These are phyloP conservation scores for Aspergillus quadrilineatus DNA, from an alignment of 2,329 filamentous ascomycete species.

Conservation along the genomic window DNA sequence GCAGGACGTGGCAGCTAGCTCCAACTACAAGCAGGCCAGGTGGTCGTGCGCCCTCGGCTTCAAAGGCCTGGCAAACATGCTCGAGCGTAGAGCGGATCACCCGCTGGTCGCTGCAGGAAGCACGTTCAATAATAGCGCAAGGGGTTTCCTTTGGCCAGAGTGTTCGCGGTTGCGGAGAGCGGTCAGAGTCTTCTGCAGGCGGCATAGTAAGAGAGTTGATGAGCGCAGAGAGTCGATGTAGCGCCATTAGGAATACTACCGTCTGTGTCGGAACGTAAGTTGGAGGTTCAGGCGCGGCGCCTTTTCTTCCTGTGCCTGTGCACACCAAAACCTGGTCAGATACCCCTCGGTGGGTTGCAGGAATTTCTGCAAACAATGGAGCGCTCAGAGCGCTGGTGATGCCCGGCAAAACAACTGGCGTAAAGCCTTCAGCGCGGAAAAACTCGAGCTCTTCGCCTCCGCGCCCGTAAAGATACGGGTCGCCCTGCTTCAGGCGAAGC, in stretches of 20 bases:
- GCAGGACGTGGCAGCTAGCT: conserved; percentile 74
- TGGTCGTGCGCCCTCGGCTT: conserved; percentile 83
- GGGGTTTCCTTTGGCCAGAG: conserved; percentile 75
- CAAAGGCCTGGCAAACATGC: conserved; percentile 76
- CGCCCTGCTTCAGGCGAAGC: conserved; percentile 89
- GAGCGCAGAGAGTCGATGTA: conserved; percentile 77
- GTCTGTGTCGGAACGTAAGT: conserved; percentile 74
- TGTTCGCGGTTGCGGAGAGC: conserved; percentile 24
- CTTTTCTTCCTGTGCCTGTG: conserved; percentile 91
- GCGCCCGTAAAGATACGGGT: conserved; percentile 93
- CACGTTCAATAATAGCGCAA: conserved; percentile 89
- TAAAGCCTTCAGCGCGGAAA: conserved; percentile 71
- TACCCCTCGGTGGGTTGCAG: conserved; percentile 82
- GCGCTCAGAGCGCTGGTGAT: conserved; percentile 86
- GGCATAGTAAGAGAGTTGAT: conserved; percentile 64
- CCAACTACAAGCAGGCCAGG: conserved; percentile 88
- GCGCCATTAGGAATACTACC: conserved; percentile 90
- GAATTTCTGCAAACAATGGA: conserved; percentile 83
- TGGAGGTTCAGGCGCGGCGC: conserved; percentile 76
- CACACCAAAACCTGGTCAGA: conserved; percentile 94
- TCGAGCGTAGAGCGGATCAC: conserved; percentile 85
- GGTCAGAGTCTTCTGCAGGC: conserved; percentile 23
- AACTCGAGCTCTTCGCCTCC: conserved; percentile 90
- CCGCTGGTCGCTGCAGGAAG: conserved; percentile 89
- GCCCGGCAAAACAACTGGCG: conserved; percentile 75